phyloP scores from a whole-genome alignment of 441 rosid species.

The Populus hybrid region DNA sequence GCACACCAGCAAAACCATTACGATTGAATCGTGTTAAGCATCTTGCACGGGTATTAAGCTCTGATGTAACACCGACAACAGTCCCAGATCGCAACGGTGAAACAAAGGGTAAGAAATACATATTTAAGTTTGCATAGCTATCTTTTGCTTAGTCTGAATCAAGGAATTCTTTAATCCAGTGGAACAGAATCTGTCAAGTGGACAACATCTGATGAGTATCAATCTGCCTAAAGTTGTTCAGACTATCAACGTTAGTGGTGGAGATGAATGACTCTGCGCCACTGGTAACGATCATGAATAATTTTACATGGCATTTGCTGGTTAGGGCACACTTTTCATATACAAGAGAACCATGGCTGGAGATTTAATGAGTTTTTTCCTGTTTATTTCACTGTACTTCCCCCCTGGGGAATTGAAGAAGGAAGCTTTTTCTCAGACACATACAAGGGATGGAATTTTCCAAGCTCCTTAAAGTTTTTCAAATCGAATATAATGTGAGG shows the following conservation, averaged over 20 bases:
- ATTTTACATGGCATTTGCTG: neutral
- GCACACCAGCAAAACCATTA: conserved; percentile 48
- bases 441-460: conserved; percentile 19
- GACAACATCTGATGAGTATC: conserved; percentile 10
- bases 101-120: conserved; percentile 35
- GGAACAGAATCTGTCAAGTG: conserved; percentile 16
- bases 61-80: conserved; percentile 25
- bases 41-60: conserved; percentile 50
- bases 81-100: conserved; percentile 21
- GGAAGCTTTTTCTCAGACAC: conserved; percentile 7
- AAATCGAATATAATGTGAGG: conserved; percentile 29
- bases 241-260: conserved; percentile 1
- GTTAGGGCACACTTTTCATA: neutral
- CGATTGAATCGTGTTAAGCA: conserved; percentile 69
- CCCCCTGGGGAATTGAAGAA: conserved; percentile 14
- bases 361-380: conserved; percentile 6
- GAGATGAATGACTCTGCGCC: conserved; percentile 13
- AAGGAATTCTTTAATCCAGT: conserved; percentile 13
- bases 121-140: neutral
- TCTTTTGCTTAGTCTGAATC: neutral
- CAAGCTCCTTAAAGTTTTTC: conserved; percentile 11
- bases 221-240: neutral
- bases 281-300: conserved; percentile 3
- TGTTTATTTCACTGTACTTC: conserved; percentile 20
- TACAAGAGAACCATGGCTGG: neutral